Evolutionary conservation across 345 rosid species (phyloP).

Genomic region (Aegle marmelos): DNA sequence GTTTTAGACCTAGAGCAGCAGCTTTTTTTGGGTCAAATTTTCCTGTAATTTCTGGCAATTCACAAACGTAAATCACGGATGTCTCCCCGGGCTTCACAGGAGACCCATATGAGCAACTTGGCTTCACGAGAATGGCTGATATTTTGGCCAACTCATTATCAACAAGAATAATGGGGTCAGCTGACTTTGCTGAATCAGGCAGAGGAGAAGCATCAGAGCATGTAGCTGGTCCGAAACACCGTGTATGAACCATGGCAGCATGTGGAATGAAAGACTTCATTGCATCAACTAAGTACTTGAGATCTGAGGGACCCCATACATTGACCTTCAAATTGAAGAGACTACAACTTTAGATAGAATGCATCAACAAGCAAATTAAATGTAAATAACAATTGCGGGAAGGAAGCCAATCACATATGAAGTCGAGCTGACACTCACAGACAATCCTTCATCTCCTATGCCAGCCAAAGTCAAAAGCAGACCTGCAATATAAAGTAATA

Average conservation of each 20-base stretch:
- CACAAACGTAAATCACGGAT: constrained; percentile 85
- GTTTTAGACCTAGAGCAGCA: constrained; percentile 68
- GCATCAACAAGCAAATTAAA: not conserved
- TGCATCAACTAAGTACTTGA: constrained; percentile 77
- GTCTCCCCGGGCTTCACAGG: constrained; percentile 60
- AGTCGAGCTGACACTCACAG: constrained; percentile 51
- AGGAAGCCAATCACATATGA: constrained; percentile 11
- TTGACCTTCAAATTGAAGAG: constrained; percentile 58
- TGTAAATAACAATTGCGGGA: constrained; percentile 1
- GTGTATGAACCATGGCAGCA: constrained; percentile 94
- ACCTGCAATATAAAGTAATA: constrained; percentile 43
- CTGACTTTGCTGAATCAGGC: constrained; percentile 32
- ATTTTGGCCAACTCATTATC: constrained; percentile 81
- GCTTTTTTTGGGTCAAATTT: constrained; percentile 81
- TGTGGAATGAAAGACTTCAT: constrained; percentile 93
- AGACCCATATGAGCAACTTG: constrained; percentile 34
- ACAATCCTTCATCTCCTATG: constrained; percentile 89
- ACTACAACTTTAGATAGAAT: constrained; percentile 8
- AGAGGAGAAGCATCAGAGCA: constrained; percentile 35
- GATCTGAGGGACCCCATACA: constrained; percentile 98
- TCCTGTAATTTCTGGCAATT: constrained; percentile 81
- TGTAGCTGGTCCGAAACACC: constrained; percentile 60
- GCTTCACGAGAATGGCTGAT: constrained; percentile 64
- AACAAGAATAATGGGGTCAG: constrained; percentile 59
- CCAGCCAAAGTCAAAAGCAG: constrained; percentile 86